These are phyloP conservation scores for Naganishia vishniacii DNA, from an alignment of 768 basidiomycete species.

Conservation along the genomic window DNA sequence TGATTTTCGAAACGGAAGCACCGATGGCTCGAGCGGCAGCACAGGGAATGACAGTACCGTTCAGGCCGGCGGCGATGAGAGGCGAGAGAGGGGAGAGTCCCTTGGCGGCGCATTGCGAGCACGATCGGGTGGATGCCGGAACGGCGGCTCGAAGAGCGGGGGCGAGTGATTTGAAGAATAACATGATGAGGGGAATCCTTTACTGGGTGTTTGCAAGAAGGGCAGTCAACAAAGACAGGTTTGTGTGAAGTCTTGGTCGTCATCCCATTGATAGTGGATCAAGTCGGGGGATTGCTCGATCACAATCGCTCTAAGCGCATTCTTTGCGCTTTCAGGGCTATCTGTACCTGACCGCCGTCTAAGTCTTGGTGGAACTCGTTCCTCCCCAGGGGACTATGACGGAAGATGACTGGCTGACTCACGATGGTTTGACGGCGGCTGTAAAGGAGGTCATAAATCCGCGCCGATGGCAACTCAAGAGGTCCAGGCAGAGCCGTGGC, in stretches of 20 bases:
- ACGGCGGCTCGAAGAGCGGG: slow-evolving; percentile 1
- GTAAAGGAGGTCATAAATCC: too few species aligned
- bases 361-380: too few species aligned
- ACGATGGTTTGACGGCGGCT: too few species aligned
- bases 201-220: neutral
- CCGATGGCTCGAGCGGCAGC: slow-evolving; percentile 18
- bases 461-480: too few species aligned
- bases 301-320: neutral
- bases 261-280: neutral
- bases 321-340: too few species aligned
- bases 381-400: too few species aligned
- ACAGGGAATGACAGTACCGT: slow-evolving; percentile 25
- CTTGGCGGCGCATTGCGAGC: slow-evolving; percentile 26
- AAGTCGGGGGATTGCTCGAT: neutral
- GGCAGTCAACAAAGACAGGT: neutral
- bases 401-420: too few species aligned
- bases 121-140: slow-evolving; percentile 16
- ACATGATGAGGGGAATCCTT: neutral
- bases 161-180: slow-evolving; percentile 17
- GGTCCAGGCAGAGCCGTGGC: too few species aligned
- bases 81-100: slow-evolving; percentile 10
- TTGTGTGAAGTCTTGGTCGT: neutral
- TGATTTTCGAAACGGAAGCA: neutral
- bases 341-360: too few species aligned
- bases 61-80: slow-evolving; percentile 8